Base-by-base conservation (phyloP, 2,329 filamentous ascomycete species). In the Pseudopithomyces chartarum region DNA sequence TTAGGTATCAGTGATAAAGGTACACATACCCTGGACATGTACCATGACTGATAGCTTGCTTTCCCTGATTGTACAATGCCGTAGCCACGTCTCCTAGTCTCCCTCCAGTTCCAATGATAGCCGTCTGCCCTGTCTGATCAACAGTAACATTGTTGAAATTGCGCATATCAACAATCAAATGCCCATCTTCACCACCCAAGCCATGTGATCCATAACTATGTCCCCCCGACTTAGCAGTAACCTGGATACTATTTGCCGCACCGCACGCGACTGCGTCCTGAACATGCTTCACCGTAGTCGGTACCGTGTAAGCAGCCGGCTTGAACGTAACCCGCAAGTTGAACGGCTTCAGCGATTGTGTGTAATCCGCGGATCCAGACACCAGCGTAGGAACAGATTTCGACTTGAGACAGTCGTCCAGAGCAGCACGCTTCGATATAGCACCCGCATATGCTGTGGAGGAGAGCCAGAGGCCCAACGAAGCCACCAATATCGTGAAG, bases 161-260 rank as follows among this genome's bases (percentile, higher is more conserved):
- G 45, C 77, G 68, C 65, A 84, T 69, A 60, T 82, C 79, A 6
- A 84, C 69, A 1, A 81, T 73, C 47, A 82, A 58, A 56, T 79
- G 76, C 1, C 78, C 80, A 58, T 82, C 69, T 62, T 80, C 74
- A 7, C 80, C 80, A 19, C 79, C 79, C 0, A 82, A 73, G 0
- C 79, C 79, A 49, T 80, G 77, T 0, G 79, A 78, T 1, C 70
- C 85, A 59, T 85, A 89, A 0, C 84, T 87, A 61, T 88, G 86
- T 0, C 86, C 86, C 12, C 86, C 86, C 2, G 84, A 86, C 57
- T 80, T 83, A 15, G 85, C 81, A 64, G 87, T 85, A 0, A 88
- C 83, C 52, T 80, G 79, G 23, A 83, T 69, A 4, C 73, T 74
- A 55, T 78, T 77, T 12, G 77, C 60, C 0, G 71, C 77, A 1